Base-by-base conservation (phyloP, 2,329 filamentous ascomycete genomes). In the Scedosporium boydii region DNA sequence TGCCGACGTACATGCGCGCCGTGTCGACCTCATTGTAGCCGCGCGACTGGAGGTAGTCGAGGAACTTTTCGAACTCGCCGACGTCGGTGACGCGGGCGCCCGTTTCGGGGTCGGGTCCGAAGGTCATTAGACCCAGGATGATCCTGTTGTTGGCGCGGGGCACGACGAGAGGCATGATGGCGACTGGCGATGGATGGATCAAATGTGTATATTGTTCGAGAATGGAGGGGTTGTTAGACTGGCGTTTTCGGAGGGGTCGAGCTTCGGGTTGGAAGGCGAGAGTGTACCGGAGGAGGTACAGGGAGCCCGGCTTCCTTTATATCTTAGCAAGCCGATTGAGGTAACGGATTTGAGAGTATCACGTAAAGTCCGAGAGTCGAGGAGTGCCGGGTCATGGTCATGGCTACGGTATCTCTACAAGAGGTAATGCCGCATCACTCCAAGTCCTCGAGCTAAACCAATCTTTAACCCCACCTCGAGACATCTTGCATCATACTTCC, bases 1-100 rank as follows among this genome's bases (percentile, higher is more conserved):
- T 85, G 57, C 76, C 86, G 16, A 89, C 77, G 69, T 96, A 96
- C 63, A 84, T 71, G 27, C 90, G 84, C 0, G 92, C 91, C 1
- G 92, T 96, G 72, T 96, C 92, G 44, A 96, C 76, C 71, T 96
- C 92, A 70, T 87, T 87, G 77, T 96, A 93, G 44, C 91, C 91
- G 63, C 87, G 82, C n/a, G 80, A 77, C 73, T 93, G 89, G 70
- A 96, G 86, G 66, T 87, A 80, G 71, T 93, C 88, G 44, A 96
- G 84, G 53, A 83, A 82, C 68, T 83, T 83, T 68, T 87, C 89
- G 77, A 87, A 91, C 53, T 89, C 87, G 63, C 84, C 73, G 2
- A 80, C 38, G 62, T 80, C 77, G 9, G 89, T 93, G 70, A 96
- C 86, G 56, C 91, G 86, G 55, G 88, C 90, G 42, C 89, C 90